A percentile compares a stretch with the other conserved stretches of the same genome.
Conservation (phyloP, 305 asterid species). For the Solanum aculeatissimum region DNA sequence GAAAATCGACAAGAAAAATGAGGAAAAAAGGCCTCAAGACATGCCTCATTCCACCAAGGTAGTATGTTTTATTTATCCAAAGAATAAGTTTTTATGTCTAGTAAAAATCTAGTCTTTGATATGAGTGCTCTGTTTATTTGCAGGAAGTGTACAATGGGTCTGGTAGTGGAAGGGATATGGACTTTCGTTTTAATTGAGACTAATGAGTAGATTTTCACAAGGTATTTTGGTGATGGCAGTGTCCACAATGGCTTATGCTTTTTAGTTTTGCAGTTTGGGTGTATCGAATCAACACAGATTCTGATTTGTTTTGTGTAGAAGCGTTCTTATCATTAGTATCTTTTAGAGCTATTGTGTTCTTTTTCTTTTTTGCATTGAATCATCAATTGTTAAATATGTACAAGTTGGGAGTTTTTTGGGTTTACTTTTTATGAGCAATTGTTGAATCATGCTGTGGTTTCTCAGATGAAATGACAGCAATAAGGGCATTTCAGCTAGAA, state of each 20-base stretch:
- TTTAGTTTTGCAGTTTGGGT: background rate
- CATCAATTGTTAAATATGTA: background rate
- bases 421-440: background rate
- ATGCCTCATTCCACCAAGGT: conserved; percentile 24
- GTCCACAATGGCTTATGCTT: background rate
- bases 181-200: background rate
- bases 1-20: conserved; percentile 27
- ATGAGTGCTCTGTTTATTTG: background rate
- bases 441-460: background rate
- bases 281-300: background rate
- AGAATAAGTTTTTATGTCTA: background rate
- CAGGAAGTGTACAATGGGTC: background rate
- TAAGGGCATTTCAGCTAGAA: background rate
- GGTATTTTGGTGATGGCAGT: background rate
- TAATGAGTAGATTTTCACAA: background rate
- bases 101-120: background rate
- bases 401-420: background rate
- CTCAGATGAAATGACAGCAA: background rate
- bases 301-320: background rate
- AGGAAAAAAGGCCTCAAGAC: conserved; percentile 20
- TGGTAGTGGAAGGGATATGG: background rate
- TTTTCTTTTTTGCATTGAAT: background rate
- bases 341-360: background rate
- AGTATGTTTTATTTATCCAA: conserved; percentile 2
- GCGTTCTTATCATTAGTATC: background rate